Conservation (phyloP, 2,329 filamentous ascomycete genomes). For the Fusarium papillatum region DNA sequence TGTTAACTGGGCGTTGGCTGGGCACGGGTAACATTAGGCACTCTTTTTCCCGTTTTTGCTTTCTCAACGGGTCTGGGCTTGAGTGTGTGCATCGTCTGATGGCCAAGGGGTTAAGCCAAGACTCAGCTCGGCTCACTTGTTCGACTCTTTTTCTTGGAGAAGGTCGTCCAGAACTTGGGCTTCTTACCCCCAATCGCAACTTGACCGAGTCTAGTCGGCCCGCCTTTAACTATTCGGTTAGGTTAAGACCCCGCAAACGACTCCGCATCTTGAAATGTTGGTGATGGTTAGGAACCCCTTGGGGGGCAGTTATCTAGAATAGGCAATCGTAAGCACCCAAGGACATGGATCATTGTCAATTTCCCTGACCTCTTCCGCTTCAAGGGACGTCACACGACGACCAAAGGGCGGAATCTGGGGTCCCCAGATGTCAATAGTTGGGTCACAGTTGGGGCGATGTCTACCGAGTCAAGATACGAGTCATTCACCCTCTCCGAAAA, state of each 20-base stretch:
- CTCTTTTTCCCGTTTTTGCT: neutral
- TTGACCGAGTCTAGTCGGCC: neutral
- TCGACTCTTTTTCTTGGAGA: neutral
- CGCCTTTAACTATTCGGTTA: neutral
- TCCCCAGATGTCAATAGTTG: slow-evolving; percentile 2
- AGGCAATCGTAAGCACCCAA: neutral
- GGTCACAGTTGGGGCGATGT: neutral
- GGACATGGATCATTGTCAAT: neutral
- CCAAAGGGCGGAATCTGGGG: neutral
- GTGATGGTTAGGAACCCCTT: neutral
- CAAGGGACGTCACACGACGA: neutral
- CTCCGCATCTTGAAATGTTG: neutral
- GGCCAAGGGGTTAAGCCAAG: neutral
- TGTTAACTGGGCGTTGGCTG: no score
- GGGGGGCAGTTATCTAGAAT: neutral
- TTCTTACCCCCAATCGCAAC: neutral
- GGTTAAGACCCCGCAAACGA: neutral
- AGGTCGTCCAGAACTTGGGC: neutral
- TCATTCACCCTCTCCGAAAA: neutral
- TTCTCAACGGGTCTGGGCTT: no score
- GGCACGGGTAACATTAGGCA: neutral
- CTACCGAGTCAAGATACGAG: neutral
- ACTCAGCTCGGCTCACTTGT: neutral
- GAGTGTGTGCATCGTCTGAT: neutral
- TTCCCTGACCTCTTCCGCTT: neutral